phyloP scores from a whole-genome alignment of 2,329 filamentous ascomycete species.

The Botryotinia narcissicola region DNA sequence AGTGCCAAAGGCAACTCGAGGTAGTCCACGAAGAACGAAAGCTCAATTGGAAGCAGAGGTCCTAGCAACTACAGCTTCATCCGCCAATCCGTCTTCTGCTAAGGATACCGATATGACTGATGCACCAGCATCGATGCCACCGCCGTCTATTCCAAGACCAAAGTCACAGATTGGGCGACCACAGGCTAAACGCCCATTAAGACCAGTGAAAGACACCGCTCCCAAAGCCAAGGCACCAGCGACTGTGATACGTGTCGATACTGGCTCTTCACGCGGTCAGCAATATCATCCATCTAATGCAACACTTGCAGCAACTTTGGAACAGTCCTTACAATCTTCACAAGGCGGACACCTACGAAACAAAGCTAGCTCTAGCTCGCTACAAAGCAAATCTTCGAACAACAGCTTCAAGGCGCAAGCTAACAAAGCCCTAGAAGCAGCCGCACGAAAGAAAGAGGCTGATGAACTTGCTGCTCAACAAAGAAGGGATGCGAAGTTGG shows the following conservation, averaged over 20 bases:
- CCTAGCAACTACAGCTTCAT: constrained; percentile 35
- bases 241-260: constrained; percentile 70
- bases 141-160: constrained; percentile 57
- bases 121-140: constrained; percentile 54
- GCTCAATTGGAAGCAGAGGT: constrained; percentile 38
- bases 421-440: constrained; percentile 70
- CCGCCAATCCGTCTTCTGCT: constrained; percentile 41
- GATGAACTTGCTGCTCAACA: constrained; percentile 78
- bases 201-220: constrained; percentile 58
- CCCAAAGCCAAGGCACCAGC: constrained; percentile 62
- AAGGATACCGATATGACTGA: constrained; percentile 57
- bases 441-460: constrained; percentile 78
- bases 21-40: constrained; percentile 53
- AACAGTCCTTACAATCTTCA: constrained; percentile 51
- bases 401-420: constrained; percentile 65
- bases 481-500: constrained; percentile 77
- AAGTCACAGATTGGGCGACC: constrained; percentile 49
- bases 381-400: constrained; percentile 42
- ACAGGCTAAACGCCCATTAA: constrained; percentile 57
- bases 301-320: constrained; percentile 55
- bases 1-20: constrained; percentile 46
- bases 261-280: constrained; percentile 61
- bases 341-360: constrained; percentile 49
- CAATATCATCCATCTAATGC: constrained; percentile 60
- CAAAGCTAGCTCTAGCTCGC: constrained; percentile 58